A percentile compares a stretch with the other conserved stretches of the same genome.
phyloP scores from a whole-genome alignment of 257 asterid genomes.

The Nicotiana benthamiana region DNA sequence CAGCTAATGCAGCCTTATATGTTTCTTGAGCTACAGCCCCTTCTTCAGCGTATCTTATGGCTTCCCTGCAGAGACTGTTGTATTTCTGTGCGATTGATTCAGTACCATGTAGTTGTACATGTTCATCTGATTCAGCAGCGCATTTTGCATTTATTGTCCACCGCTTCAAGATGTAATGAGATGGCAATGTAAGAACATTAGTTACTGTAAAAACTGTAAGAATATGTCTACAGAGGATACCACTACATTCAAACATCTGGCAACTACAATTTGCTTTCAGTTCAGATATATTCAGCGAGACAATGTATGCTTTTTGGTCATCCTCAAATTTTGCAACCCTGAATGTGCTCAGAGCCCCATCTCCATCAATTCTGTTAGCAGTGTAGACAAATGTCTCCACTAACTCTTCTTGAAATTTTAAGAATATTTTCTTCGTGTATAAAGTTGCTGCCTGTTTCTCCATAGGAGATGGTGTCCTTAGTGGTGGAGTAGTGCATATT shows the following conservation, averaged over 20 bases:
- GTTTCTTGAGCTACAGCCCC: conserved; percentile 71
- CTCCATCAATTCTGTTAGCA: conserved; percentile 76
- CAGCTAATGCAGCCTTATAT: conserved; percentile 43
- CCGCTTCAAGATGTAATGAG: conserved; percentile 75
- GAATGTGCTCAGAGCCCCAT: conserved; percentile 50
- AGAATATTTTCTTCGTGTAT: conserved; percentile 68
- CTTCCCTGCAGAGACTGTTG: conserved; percentile 74
- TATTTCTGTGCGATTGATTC: conserved; percentile 52
- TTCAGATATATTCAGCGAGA: conserved; percentile 51
- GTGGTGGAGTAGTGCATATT: conserved; percentile 52
- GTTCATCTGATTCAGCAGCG: conserved; percentile 42
- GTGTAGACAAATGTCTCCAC: conserved; percentile 94
- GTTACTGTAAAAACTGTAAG: conserved; percentile 93
- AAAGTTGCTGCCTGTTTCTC: conserved; percentile 76
- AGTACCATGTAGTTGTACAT: conserved; percentile 30
- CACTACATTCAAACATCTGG: conserved; percentile 80
- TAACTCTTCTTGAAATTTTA: conserved; percentile 79
- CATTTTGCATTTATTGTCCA: conserved; percentile 86
- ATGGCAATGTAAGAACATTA: conserved; percentile 79
- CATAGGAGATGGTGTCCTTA: conserved; percentile 94
- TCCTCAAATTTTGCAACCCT: conserved; percentile 93
- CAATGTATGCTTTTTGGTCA: conserved; percentile 58
- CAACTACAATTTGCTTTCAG: conserved; percentile 82
- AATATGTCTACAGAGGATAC: conserved; percentile 81
- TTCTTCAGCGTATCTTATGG: conserved; percentile 71